Conservation (phyloP, 2,329 filamentous ascomycete species). For the Colletotrichum destructivum region DNA sequence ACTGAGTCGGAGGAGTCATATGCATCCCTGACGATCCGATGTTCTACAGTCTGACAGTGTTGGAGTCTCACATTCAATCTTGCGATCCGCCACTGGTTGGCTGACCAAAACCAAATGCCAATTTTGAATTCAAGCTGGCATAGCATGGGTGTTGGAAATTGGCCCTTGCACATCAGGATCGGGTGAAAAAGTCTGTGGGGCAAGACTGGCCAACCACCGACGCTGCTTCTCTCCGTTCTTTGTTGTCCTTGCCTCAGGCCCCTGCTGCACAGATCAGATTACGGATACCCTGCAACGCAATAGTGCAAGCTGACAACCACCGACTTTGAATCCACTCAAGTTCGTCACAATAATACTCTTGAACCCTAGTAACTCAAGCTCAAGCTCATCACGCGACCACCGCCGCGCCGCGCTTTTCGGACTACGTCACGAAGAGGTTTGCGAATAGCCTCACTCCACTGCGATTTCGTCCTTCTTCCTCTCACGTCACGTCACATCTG, state of each 20-base stretch:
- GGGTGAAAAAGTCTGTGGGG: neutral
- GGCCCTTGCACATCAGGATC: constrained; percentile 24
- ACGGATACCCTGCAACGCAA: too few species aligned
- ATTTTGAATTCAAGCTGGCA: neutral
- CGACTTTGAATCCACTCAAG: neutral
- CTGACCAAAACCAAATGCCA: neutral
- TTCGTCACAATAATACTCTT: constrained; percentile 5
- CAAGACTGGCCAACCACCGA: neutral
- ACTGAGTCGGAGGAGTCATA: neutral
- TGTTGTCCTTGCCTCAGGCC: constrained; percentile 8
- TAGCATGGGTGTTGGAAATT: constrained; percentile 21
- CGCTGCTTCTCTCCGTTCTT: neutral
- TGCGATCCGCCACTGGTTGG: neutral
- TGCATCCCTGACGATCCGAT: constrained; percentile 11
- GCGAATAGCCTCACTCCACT: constrained; percentile 9
- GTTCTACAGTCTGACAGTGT: too few species aligned
- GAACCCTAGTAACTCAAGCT: neutral
- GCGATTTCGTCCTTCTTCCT: neutral
- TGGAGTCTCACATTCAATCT: neutral
- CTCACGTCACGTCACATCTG: constrained; percentile 40
- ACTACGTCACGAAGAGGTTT: neutral
- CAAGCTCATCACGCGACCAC: neutral
- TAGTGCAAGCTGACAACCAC: neutral
- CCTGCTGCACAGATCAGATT: neutral
- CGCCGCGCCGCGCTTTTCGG: neutral